Evolutionary conservation across 805 yeast genomes (phyloP), one percentile per base, ranked within the genome.

Genomic region (Zygotorulaspora chibaensis): DNA sequence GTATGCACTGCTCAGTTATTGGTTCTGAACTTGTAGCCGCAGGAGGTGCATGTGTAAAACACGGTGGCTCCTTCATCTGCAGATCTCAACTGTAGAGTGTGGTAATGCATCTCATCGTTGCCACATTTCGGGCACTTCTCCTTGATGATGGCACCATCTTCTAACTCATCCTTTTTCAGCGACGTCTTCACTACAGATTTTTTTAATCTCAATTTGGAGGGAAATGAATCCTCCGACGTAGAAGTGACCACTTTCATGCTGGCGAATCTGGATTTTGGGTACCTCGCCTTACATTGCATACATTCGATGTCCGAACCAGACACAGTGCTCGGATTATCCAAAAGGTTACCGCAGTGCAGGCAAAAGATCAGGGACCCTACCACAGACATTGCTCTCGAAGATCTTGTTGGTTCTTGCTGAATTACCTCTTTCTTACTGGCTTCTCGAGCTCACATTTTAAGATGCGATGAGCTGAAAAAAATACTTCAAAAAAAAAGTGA

Each of bases 1-100:
- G 12, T 11, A 8, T 28, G 18, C 35, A 28, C n/a, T 20, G 25
- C 20, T 64, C 59, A 91, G 66, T 93, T 93, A 67, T 93, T 91
- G 30, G 96, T 90, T 73, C 97, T 84, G 74, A 87, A 90, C 60
- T 87, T 81, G 76, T 91, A 88, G 35, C 90, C 89, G 76, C 99
- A 93, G 35, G 77, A 71, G 1, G 96, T 84, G 73, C 99, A 93
- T 1, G 99, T 91, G 71, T 93, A 95, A 65, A 93, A 93, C 29
- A 93, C 98, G 8, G 99, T 93, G 25, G 99, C 96, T 76, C 99
- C 99, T 76, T 93, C 99, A 76, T 93, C 99, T 1, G 99, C 99
- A 44, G 96, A 86, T 71, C 99, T 82, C 58, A 93, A 76, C 69
- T 93, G 99, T 56, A 93, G 73, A 3, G 99, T 93, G 63, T 93